A percentile compares a stretch with the other conserved stretches of the same genome.
These are phyloP conservation scores for Arthroderma sp. DNA, from an alignment of 2,329 filamentous ascomycete species.

Conservation along the genomic window DNA sequence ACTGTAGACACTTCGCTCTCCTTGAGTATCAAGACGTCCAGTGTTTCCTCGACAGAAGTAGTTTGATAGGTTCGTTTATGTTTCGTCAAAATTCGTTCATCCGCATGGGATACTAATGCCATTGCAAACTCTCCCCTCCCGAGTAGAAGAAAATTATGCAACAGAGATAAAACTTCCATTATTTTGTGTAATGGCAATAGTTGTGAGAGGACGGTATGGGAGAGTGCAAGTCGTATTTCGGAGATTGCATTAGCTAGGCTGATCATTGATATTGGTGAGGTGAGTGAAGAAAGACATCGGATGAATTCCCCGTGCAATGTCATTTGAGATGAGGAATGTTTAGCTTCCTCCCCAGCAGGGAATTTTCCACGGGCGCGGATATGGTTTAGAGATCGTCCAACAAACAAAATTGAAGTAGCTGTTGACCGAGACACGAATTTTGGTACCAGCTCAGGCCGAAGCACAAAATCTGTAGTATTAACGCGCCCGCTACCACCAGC, in stretches of 20 bases:
- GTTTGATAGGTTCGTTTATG: conserved; percentile 45
- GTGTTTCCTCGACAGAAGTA: conserved; percentile 26
- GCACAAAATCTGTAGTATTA: conserved; percentile 45
- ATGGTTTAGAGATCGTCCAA: conserved; percentile 79
- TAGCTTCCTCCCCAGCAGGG: conserved; percentile 23
- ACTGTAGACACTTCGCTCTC: conserved; percentile 75
- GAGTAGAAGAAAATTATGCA: conserved; percentile 79
- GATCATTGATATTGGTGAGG: conserved; percentile 60
- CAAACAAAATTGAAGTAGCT: conserved; percentile 74
- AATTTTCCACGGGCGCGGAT: conserved; percentile 46
- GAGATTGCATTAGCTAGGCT: conserved; percentile 61
- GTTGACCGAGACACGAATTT: conserved; percentile 64
- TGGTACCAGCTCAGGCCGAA: conserved; percentile 53
- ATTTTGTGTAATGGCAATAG: conserved; percentile 68
- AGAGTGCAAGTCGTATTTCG: conserved; percentile 67
- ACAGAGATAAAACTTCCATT: conserved; percentile 60
- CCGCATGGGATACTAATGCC: conserved; percentile 72
- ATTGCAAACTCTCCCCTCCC: conserved; percentile 85
- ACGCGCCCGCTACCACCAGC: conserved; percentile 28
- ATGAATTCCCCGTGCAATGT: conserved; percentile 32
- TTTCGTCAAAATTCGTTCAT: conserved; percentile 62
- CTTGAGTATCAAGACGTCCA: conserved; percentile 60
- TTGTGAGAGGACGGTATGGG: conserved; percentile 69
- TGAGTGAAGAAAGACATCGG: conserved; percentile 53
- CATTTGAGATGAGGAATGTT: conserved; percentile 49